Percentiles rank a stretch among this genome's conserved stretches.
These are phyloP conservation scores for Saturnispora zaruensis DNA, from an alignment of 805 yeast genomes.

Conservation along the genomic window DNA sequence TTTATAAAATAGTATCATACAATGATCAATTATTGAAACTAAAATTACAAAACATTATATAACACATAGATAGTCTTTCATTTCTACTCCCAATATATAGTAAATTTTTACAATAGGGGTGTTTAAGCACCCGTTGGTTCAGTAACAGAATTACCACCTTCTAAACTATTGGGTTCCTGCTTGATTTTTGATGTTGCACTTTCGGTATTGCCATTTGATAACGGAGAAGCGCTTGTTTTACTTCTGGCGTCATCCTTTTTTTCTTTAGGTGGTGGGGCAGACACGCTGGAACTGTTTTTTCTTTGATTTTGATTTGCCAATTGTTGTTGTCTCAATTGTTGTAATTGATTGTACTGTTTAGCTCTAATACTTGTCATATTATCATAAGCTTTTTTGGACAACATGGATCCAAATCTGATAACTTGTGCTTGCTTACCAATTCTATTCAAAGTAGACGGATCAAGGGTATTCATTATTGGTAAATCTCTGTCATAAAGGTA, in stretches of 20 bases:
- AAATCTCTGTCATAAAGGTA: slow-evolving; percentile 44
- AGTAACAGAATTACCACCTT: neutral
- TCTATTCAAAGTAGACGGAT: slow-evolving; percentile 76
- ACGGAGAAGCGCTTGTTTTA: neutral
- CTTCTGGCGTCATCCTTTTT: neutral
- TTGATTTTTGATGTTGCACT: neutral
- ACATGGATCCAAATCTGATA: slow-evolving; percentile 86
- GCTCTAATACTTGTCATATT: slow-evolving; percentile 68
- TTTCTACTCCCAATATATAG: neutral
- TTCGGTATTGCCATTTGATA: neutral
- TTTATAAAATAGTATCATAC: neutral
- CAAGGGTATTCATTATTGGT: slow-evolving; percentile 44
- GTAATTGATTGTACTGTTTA: slow-evolving; percentile 42
- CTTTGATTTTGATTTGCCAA: slow-evolving; percentile 27
- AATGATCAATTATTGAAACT: slow-evolving; percentile 1
- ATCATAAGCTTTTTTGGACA: slow-evolving; percentile 79
- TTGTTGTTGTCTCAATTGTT: slow-evolving; percentile 28
- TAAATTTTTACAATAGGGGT: neutral
- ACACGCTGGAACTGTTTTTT: neutral
- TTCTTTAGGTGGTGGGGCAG: slow-evolving; percentile 1
- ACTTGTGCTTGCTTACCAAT: slow-evolving; percentile 82
- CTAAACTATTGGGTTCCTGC: neutral
- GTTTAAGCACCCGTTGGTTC: neutral
- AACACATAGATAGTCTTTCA: neutral
- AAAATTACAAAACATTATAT: slow-evolving; percentile 8